Base-by-base conservation (phyloP, 768 basidiomycete genomes). In the Multifurca ochricompacta region DNA sequence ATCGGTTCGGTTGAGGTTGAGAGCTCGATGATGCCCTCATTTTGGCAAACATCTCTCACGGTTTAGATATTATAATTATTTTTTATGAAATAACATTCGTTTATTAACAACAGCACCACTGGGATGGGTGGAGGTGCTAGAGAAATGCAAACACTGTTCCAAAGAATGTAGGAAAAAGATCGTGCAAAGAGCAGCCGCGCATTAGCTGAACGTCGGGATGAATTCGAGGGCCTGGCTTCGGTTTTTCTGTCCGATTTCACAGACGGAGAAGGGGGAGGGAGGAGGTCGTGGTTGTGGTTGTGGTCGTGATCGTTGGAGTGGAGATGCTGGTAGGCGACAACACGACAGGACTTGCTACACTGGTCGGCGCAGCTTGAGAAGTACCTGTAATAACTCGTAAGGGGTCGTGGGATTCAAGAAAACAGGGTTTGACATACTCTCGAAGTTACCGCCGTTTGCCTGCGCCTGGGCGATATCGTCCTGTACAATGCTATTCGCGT, bases 401-500 rank as follows among this genome's bases (percentile, higher is more conserved):
- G 19, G n/a, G 25, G 4, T 37, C 34, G 28, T 47, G 9, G 34
- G 32, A 5, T 23, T 32, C 19, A 36, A 16, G 10, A 28, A 14
- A 25, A 16, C 7, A 51, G 36, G 16, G 9, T 58, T 62, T n/a
- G 48, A 60, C 73, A 59, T n/a, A 73, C 69, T 45, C 64, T 63
- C 25, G 63, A 70, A 44, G 61, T 48, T 25, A 36, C 58, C 35
- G 50, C 61, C 4, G 67, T 77, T 47, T 36, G 50, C 21, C 30
- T 58, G 13, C 3, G 51, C 48, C 5, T 64, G 61, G 11, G 39
- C 28, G 19, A 77, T 61, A 14, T 70, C 74, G 1, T 65, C 58
- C 19, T 67, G 62, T 9, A 78, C 61, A 23, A 58, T 50, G 11
- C 68, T 69, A 7, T 62, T 69, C 3, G 80, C 82, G 58, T 85